Evolutionary conservation across 139 green algal genomes (phyloP), one percentile per base, ranked within the genome.

Genomic region (Chlorella sorokiniana): DNA sequence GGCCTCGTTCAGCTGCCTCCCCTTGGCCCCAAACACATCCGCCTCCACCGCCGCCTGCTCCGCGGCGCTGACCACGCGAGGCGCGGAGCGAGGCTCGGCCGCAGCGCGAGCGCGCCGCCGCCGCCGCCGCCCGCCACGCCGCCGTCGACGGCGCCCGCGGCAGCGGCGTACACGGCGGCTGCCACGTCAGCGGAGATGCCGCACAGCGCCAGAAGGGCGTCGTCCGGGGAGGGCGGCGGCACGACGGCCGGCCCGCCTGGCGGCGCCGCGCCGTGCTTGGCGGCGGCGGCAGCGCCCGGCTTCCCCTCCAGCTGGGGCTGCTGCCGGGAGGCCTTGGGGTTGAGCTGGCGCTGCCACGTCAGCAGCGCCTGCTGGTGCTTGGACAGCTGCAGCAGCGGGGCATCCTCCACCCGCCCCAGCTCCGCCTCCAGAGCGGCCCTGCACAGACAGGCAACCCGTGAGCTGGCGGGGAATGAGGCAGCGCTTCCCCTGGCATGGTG

Each of bases 11-110:
- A 69, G 44, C 54, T 79, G 54, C 11, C 65, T 25, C 1, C 37
- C 84, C 70, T 88, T 78, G 7, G 42, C 48, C 20, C 77, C 83
- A 63, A 88, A 85, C 5, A 80, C 78, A 7, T 85, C 84, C 0
- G 56, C 78, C 51, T 85, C 84, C 59, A 71, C 71, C 0, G 78
- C 73, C 9, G 70, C 79, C 69, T 80, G 68, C 69, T 85, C 52
- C 22, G 72, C 69, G n/a, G 40, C 48, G 2, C 63, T 84, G 41
- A 37, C 59, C 41, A 71, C 75, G 20, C 41, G 27, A 10, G 75
- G 76, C 33, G 42, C 37, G 11, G n/a, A n/a, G n/a, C n/a, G n/a
- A n/a, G n/a, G n/a, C 18, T 27, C 62, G 31, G 33, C 76, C 65
- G 48, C 23, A 44, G 44, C 0, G 76, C 63, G 2, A 82, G 31